A percentile compares a stretch with the other conserved stretches of the same genome.
phyloP scores from a whole-genome alignment of 768 basidiomycete genomes.

The Lentinula edodes region DNA sequence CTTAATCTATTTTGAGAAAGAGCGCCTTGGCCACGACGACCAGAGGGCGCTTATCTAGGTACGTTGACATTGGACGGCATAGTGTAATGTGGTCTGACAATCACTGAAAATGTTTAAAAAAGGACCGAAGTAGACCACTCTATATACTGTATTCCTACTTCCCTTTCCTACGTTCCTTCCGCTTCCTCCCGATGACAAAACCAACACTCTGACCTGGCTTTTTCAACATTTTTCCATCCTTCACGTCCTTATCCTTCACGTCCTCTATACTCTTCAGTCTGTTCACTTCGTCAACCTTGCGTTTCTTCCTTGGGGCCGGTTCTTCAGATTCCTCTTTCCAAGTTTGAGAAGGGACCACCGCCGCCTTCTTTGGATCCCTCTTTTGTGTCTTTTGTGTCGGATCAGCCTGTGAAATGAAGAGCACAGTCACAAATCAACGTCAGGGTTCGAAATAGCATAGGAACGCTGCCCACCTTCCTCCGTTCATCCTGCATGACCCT shows the following conservation, averaged over 20 bases:
- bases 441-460: background rate
- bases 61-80: no score
- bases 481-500: slow-evolving; percentile 42
- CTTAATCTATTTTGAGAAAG: background rate
- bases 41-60: no score
- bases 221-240: background rate
- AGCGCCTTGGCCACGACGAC: no score
- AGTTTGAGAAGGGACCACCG: background rate
- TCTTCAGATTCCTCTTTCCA: slow-evolving; percentile 6
- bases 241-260: slow-evolving; percentile 9
- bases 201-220: slow-evolving; percentile 46
- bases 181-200: slow-evolving; percentile 74
- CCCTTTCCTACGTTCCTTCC: slow-evolving; percentile 55
- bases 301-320: slow-evolving; percentile 27
- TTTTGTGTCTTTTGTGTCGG: slow-evolving; percentile 7
- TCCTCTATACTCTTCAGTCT: slow-evolving; percentile 16
- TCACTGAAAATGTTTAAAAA: no score
- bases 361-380: background rate
- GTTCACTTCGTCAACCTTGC: slow-evolving; percentile 21
- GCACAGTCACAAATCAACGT: background rate
- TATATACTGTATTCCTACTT: slow-evolving; percentile 10
- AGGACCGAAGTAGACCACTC: no score
- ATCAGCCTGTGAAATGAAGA: background rate
- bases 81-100: no score
- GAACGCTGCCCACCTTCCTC: slow-evolving; percentile 15